Evolutionary conservation across 164 flowering plant species (phyloP), one percentile per base, ranked within the genome.

Genomic region (Piper betle): DNA sequence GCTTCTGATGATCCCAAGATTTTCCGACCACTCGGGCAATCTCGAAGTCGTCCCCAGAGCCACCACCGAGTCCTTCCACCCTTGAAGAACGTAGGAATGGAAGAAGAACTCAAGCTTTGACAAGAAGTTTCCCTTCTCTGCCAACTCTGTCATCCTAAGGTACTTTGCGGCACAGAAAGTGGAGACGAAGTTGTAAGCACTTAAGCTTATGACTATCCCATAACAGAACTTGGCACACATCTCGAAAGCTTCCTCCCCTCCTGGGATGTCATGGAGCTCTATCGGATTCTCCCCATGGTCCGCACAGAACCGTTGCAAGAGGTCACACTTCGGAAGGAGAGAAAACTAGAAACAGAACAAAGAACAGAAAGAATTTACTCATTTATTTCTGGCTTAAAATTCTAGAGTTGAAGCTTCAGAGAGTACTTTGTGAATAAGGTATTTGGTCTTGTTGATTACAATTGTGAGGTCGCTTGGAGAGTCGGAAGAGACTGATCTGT

Each of bases 221-320:
- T 92, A 92, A 73, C 97, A 89, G 65, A 80, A 92, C 71, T 87
- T 89, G 6, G 88, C 91, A 67, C 98, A 92, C 53, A 87, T 75
- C 73, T 92, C 98, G 50, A 92, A 92, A 58, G 88, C 93, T 59
- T 83, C 87, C 69, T 78, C 93, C 0, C 88, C 97, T 39, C 96
- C 98, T 2, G 98, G 98, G 39, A 92, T 71, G 33, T 86, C 88
- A 65, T 84, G 81, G 59, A 92, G 88, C 57, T 81, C 81, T 20
- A 84, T 50, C 2, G 73, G 53, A 41, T 57, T 52, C 9, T 18
- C 71, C 33, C 33, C 33, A 17, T 82, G 65, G 18, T 78, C 79
- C 8, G 53, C 75, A 39, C 75, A 42, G 40, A 83, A 79, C 25
- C 70, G 71, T 64, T 82, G 93, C 42, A 92, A 62, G 64, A 87